Base-by-base conservation (phyloP, 2,329 filamentous ascomycete genomes). In the Tolypocladium sp. region DNA sequence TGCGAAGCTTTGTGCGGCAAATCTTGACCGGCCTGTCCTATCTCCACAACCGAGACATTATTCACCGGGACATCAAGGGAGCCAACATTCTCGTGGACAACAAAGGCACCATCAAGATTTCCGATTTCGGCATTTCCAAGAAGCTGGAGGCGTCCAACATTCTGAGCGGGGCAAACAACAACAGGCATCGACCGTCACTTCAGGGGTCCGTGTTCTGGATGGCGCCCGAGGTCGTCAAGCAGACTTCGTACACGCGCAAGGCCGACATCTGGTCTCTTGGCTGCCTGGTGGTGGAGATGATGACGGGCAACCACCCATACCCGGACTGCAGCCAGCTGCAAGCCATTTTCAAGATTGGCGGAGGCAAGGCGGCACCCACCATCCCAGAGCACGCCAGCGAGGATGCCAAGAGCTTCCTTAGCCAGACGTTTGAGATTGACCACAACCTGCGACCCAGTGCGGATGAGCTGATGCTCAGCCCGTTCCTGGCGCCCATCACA, bases 131-230 rank as follows among this genome's bases (percentile, higher is more conserved):
- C 70, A 97, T 99, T 71, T 95, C 90, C 62, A 99, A 99, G 81
- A 95, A 96, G 73, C 89, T 97, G 46, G 93, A 97, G 74, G 92
- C 92, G 17, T 88, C 91, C 59, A 94, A 92, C 61, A 84, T 97
- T 52, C 84, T 96, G 54, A 86, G 73, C 69, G 87, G 80, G 66
- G 87, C 79, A 69, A 83, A 81, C 69, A 87, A 86, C 74, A 86
- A 82, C 73, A 87, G 85, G 71, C 81, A 89, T 68, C 79, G 86
- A 6, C 85, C 86, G 3, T 97, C 93, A 1, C 83, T 99, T 4
- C 94, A 99, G 73, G 94, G 94, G 17, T 97, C 92, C 33, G 94
- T 99, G 57, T 99, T 97, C 77, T 99, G 94, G 94, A 99, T 99
- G 94, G 94, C 94, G 0, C 94, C 94, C 10, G 94, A 99, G 77